Evolutionary conservation across 2,329 filamentous ascomycete species (phyloP).

Genomic region (Keithomyces neogunnii): DNA sequence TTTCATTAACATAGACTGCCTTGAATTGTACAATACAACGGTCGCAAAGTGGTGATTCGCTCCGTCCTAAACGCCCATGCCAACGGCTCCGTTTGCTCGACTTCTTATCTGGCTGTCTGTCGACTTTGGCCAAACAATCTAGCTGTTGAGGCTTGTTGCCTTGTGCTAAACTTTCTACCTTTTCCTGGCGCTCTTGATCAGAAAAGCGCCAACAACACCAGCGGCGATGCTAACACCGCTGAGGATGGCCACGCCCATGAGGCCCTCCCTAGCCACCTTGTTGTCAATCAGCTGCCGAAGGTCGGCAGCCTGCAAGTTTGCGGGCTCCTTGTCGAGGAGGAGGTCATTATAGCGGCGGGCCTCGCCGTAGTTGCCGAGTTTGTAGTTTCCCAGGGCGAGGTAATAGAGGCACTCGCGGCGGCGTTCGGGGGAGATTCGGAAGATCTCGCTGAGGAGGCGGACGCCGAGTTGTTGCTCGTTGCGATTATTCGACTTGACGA

Average conservation of each 20-base stretch:
- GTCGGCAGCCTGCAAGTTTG: constrained; percentile 83
- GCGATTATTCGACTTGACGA: constrained; percentile 85
- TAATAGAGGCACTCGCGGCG: constrained; percentile 98
- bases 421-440: constrained; percentile 84
- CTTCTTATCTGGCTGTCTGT: neutral
- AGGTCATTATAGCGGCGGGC: constrained; percentile 91
- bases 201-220: constrained; percentile 81
- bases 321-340: constrained; percentile 81
- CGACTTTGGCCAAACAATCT: too few species aligned
- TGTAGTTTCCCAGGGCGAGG: constrained; percentile 93
- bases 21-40: constrained; percentile 1
- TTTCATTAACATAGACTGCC: neutral
- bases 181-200: constrained; percentile 68
- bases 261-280: constrained; percentile 87
- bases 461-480: constrained; percentile 90
- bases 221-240: constrained; percentile 88
- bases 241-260: constrained; percentile 91
- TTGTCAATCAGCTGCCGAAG: constrained; percentile 86
- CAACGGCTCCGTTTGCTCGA: neutral
- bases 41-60: neutral
- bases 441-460: constrained; percentile 90
- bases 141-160: too few species aligned
- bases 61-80: neutral
- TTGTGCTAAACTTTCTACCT: constrained; percentile 25
- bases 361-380: constrained; percentile 94